These are phyloP conservation scores for Pythium sp. DNA, from an alignment of 352 stramenopile species.

Conservation along the genomic window DNA sequence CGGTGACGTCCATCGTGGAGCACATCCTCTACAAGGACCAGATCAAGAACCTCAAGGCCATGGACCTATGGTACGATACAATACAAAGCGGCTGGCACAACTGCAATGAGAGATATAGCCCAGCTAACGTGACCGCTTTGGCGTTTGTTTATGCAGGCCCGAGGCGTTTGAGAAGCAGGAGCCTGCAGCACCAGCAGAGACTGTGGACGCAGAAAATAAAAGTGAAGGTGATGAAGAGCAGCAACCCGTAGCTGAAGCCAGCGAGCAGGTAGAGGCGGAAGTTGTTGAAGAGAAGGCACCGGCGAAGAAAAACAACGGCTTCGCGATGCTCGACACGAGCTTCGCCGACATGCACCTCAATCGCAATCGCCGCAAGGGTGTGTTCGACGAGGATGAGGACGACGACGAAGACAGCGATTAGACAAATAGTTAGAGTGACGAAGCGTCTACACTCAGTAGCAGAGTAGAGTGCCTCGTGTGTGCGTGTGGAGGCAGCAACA, in stretches of 20 bases:
- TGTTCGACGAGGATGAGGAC: constrained; percentile 72
- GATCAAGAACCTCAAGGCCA: constrained; percentile 96
- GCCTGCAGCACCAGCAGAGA: constrained; percentile 11
- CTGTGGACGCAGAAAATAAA: constrained; percentile 16
- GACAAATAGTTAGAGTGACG: constrained; percentile 23
- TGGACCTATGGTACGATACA: constrained; percentile 81
- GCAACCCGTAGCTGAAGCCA: not conserved
- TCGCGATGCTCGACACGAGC: constrained; percentile 51
- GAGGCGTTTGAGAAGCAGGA: constrained; percentile 40
- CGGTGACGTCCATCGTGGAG: constrained; percentile 90
- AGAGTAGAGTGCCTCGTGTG: not conserved
- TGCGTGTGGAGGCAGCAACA: not conserved
- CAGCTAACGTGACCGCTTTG: constrained; percentile 5
- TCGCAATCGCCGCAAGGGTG: constrained; percentile 71
- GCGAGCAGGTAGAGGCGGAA: constrained; percentile 14
- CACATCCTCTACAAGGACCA: constrained; percentile 99
- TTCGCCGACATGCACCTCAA: constrained; percentile 63
- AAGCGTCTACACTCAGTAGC: not conserved
- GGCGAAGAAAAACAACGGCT: constrained; percentile 30
- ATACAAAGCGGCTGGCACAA: not conserved
- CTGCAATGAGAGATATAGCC: not conserved
- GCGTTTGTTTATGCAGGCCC: constrained; percentile 34
- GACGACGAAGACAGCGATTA: constrained; percentile 43
- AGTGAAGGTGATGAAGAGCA: not conserved
- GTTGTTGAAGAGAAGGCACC: constrained; percentile 16